A percentile compares a stretch with the other conserved stretches of the same genome.
These are phyloP conservation scores for Heliophila coronopifolia DNA, from an alignment of 441 rosid species.

Conservation along the genomic window DNA sequence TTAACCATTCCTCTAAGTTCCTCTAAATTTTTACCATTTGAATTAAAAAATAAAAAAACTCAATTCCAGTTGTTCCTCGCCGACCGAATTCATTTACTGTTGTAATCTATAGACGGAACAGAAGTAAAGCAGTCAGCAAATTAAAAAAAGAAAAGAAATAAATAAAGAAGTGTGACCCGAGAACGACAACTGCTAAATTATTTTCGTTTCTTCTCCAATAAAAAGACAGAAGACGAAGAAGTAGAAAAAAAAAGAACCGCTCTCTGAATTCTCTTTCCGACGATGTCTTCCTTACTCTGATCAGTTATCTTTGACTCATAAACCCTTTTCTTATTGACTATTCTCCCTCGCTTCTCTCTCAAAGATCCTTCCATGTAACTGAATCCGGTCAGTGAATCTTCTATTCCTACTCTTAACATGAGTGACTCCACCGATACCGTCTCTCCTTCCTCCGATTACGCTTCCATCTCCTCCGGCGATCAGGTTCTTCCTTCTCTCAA, in stretches of 20 bases:
- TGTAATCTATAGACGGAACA: too few relatives aligned
- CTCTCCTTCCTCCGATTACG: slow-evolving; percentile 49
- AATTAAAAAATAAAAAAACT: too few relatives aligned
- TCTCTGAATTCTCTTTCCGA: slow-evolving; percentile 11
- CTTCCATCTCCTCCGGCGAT: slow-evolving; percentile 56
- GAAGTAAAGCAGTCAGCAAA: too few relatives aligned
- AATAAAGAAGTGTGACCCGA: slow-evolving; percentile 14
- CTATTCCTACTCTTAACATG: slow-evolving; percentile 35
- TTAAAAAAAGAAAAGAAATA: neutral
- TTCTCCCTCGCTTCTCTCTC: slow-evolving; percentile 11
- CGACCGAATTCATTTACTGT: too few relatives aligned
- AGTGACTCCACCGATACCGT: slow-evolving; percentile 56
- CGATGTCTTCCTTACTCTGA: slow-evolving; percentile 3
- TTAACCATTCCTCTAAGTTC: too few relatives aligned
- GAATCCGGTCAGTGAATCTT: slow-evolving; percentile 26
- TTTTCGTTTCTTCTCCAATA: slow-evolving; percentile 20
- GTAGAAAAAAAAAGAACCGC: slow-evolving; percentile 11
- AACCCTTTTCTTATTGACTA: slow-evolving; percentile 17
- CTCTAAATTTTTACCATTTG: too few relatives aligned
- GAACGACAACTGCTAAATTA: slow-evolving; percentile 23
- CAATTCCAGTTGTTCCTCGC: too few relatives aligned
- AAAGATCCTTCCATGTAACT: slow-evolving; percentile 10
- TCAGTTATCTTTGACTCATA: neutral
- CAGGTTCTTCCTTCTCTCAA: slow-evolving; percentile 37
- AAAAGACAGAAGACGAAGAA: neutral